Base-by-base conservation (phyloP, 1,284 basidiomycete species). In the Mrakiaceae sp. region DNA sequence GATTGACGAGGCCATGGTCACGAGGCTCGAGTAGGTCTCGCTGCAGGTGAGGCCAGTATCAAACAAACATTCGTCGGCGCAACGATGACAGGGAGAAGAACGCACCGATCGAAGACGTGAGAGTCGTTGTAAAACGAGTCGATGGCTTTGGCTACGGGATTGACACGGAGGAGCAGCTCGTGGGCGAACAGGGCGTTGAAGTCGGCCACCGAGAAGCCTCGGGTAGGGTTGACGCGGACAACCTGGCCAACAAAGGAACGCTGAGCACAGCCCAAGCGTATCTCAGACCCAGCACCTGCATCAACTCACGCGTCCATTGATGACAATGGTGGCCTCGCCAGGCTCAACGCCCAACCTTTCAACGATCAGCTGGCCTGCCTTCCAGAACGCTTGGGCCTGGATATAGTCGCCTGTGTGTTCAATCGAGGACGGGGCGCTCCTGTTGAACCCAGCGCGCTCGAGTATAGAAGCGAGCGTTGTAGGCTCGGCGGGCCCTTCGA, bases 231-330 rank as follows among this genome's bases (percentile, higher is more conserved):
- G 43, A 90, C 75, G 56, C 88, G 27, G 27, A 27, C 27, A 27
- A 27, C 27, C 27, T 27, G 27, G 27, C 27, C 27, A 27, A 27
- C 27, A 27, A 27, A 27, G 27, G 27, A 27, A 27, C 27, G 27
- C 27, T 27, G 27, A 27, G 27, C 27, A 27, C 27, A 27, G 27
- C 27, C 27, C 27, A 27, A 27, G 27, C 1, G 27, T 27, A 27
- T 2, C 27, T 27, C 27, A 27, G 27, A 27, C 27, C 27, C 27
- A 27, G 27, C 27, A 27, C 27, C 27, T 27, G 27, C 27, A 27
- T 27, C 47, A 47, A 66, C 77, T 72, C 72, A 92, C 90, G 47
- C 92, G 80, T 50, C 92, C 92, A 70, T 95, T 95, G 60, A 89
- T 78, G 50, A 93, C 70, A 27, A 96, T 66, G 1, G 81, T 86